Conservation (phyloP, 2,329 filamentous ascomycete genomes). For the Ophiocordyceps robertsii region DNA sequence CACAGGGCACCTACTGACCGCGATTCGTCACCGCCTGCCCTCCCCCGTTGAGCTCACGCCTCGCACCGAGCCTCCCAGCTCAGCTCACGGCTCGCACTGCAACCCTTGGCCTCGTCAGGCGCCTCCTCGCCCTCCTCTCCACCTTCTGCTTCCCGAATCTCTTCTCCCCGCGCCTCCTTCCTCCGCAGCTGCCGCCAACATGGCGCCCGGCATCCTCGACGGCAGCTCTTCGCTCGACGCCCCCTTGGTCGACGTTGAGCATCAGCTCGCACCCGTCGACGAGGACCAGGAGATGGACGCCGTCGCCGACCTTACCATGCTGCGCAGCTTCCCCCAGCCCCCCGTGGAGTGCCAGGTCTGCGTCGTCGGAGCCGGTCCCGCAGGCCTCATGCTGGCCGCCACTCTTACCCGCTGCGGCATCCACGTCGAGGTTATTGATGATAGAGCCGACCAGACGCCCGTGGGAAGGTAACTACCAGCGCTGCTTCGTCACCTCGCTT, state of each 20-base stretch:
- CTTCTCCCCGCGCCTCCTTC: neutral
- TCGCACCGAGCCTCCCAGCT: too few species aligned
- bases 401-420: constrained; percentile 53
- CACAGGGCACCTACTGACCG: too few species aligned
- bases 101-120: too few species aligned
- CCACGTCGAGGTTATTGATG: constrained; percentile 52
- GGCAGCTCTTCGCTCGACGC: constrained; percentile 3
- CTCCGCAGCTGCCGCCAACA: constrained; percentile 1
- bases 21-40: too few species aligned
- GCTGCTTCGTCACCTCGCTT: neutral
- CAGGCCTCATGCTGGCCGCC: constrained; percentile 40
- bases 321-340: constrained; percentile 34
- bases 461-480: constrained; percentile 35
- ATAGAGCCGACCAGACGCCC: constrained; percentile 52
- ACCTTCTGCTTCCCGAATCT: neutral
- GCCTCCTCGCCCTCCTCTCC: neutral
- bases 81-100: too few species aligned
- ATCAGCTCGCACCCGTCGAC: constrained; percentile 7
- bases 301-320: constrained; percentile 32
- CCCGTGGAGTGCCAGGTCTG: constrained; percentile 33
- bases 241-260: constrained; percentile 4
- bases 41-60: too few species aligned
- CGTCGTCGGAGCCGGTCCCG: constrained; percentile 41
- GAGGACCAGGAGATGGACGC: constrained; percentile 17
- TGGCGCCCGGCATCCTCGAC: constrained; percentile 9